Conservation (phyloP, 441 rosid species). For the Croton laevigatus region DNA sequence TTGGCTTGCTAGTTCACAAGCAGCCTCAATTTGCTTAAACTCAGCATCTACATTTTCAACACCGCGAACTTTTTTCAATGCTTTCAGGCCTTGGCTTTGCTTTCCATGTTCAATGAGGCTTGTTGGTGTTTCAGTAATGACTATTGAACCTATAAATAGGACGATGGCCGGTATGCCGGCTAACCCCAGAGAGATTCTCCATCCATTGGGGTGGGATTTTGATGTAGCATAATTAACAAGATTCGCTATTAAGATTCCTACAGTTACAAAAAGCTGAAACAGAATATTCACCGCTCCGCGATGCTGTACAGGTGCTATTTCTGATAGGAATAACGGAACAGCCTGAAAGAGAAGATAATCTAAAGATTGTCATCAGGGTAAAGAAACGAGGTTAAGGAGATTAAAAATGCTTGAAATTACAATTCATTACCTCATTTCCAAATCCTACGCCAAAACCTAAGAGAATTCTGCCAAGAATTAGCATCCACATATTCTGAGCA, state of each 20-base stretch:
- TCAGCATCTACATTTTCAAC: constrained; percentile 38
- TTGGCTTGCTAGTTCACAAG: constrained; percentile 31
- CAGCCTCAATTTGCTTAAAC: constrained; percentile 30
- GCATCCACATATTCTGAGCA: constrained; percentile 41
- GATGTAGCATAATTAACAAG: constrained; percentile 39
- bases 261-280: constrained; percentile 44
- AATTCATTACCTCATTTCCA: constrained; percentile 51
- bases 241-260: constrained; percentile 45
- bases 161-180: constrained; percentile 37
- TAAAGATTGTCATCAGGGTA: no score
- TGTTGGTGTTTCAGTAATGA: constrained; percentile 43
- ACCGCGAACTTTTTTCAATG: constrained; percentile 39
- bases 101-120: constrained; percentile 42
- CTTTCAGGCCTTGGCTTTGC: constrained; percentile 15
- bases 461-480: constrained; percentile 53
- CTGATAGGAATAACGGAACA: constrained; percentile 49
- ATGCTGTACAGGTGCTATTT: constrained; percentile 40
- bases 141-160: constrained; percentile 33
- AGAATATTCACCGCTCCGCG: constrained; percentile 49
- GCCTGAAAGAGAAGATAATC: neutral
- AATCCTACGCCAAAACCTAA: constrained; percentile 68
- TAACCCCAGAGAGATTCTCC: constrained; percentile 41
- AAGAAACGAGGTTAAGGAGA: neutral
- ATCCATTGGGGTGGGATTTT: constrained; percentile 34
- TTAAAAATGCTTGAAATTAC: neutral